These are phyloP conservation scores for Diutina pseudorugosa DNA, from an alignment of 1,139 yeast genomes.

Conservation along the genomic window DNA sequence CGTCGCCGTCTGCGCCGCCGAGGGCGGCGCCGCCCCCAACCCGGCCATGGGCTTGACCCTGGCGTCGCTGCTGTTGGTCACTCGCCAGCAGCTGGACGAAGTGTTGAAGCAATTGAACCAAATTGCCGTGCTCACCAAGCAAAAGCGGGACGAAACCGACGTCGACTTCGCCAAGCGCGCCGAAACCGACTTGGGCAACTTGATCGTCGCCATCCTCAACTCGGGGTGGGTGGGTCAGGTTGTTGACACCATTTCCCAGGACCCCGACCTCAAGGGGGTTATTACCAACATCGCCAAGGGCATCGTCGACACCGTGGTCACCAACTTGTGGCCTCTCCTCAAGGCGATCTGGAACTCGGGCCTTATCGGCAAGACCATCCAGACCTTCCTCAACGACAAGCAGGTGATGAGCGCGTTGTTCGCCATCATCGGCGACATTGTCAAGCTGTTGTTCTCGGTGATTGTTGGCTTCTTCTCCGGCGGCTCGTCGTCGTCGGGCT, in stretches of 20 bases:
- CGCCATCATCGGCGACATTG: background rate
- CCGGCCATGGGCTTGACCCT: background rate
- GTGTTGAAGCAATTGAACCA: background rate
- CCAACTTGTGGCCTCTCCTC: background rate
- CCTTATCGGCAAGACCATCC: background rate
- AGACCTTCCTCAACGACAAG: background rate
- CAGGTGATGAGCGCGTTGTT: background rate
- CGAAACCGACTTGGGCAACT: slow-evolving; percentile 1
- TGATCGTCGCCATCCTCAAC: background rate
- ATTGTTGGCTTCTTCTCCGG: slow-evolving; percentile 1
- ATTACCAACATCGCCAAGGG: background rate
- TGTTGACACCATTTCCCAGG: background rate
- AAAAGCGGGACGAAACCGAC: background rate
- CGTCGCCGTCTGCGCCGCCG: background rate
- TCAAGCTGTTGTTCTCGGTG: background rate
- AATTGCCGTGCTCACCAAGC: background rate
- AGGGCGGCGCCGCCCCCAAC: background rate
- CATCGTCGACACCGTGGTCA: background rate
- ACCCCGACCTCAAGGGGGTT: background rate
- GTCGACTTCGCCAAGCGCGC: background rate
- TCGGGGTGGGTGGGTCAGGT: background rate
- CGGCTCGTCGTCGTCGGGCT: background rate
- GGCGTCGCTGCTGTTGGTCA: background rate
- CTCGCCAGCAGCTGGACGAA: background rate
- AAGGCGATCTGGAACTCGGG: slow-evolving; percentile 4